Percentiles rank a stretch among this genome's conserved stretches.
phyloP scores from a whole-genome alignment of 306 rosid genomes.

The Quercus ilex region DNA sequence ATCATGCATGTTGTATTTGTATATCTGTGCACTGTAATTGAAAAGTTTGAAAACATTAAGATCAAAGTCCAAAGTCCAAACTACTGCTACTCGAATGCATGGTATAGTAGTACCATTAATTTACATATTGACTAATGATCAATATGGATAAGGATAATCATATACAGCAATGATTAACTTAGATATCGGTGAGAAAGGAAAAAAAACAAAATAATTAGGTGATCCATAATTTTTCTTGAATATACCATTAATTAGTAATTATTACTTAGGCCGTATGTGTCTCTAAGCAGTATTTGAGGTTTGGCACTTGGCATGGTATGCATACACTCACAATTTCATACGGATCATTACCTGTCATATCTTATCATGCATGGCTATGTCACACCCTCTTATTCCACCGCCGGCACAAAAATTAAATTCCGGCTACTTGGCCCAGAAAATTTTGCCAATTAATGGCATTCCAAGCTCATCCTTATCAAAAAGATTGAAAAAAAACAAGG shows the following conservation, averaged over 20 bases:
- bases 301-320: neutral
- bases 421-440: neutral
- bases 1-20: too few relatives aligned
- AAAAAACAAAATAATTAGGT: too few relatives aligned
- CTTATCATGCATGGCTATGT: neutral
- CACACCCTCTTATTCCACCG: neutral
- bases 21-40: too few relatives aligned
- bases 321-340: neutral
- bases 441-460: neutral
- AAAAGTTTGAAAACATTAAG: too few relatives aligned
- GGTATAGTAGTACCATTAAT: too few relatives aligned
- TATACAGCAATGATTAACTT: too few relatives aligned
- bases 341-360: neutral
- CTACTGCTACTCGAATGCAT: too few relatives aligned
- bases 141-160: too few relatives aligned
- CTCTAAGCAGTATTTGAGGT: neutral
- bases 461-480: neutral
- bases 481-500: neutral
- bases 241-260: neutral
- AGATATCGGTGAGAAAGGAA: too few relatives aligned
- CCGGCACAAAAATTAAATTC: neutral
- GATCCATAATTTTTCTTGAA: neutral
- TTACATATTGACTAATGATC: too few relatives aligned
- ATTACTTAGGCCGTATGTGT: neutral
- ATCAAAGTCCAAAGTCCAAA: too few relatives aligned